Evolutionary conservation across 179 eudicot genomes (phyloP), one percentile per base, ranked within the genome.

Genomic region (Pouteria campechiana): DNA sequence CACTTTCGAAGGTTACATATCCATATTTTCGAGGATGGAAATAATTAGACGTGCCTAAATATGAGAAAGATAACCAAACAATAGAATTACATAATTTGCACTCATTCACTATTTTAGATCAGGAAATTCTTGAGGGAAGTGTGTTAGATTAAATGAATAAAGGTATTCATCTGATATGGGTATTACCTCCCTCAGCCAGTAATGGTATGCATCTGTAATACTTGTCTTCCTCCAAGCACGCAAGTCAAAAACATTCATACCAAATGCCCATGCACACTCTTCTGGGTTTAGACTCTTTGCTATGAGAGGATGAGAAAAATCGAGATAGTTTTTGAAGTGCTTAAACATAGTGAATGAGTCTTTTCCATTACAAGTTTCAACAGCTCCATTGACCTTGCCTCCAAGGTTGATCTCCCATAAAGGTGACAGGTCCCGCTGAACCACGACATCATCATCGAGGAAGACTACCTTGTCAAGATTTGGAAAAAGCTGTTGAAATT

Each of bases 201-300:
- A 50, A 48, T 90, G 98, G 64, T 90, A 90, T n/a, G 83, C 82
- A 15, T 90, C 92, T 58, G 82, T 69, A 28, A 87, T 90, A 51
- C 69, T 67, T 50, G 94, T 80, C 75, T 56, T 73, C 54, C 98
- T 79, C 98, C 98, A 90, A 25, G 78, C 77, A 48, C 64, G 78
- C 51, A 90, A 68, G 73, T 90, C 98, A 66, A 90, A 90, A 34
- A 90, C 61, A 54, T 90, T 90, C 98, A 90, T 90, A 57, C 98
- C 98, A 63, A 86, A 90, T 29, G 98, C 98, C 98, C 98, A 90
- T 22, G 98, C 98, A 59, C 98, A 90, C 52, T 87, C 94, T 31
- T 82, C 84, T 4, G 98, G 78, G 56, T 90, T 68, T 68, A 90
- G 68, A 54, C 69, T 70, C 57, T 79, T 73, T 38, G 77, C 69